Evolutionary conservation across 108 stramenopile species (phyloP), one percentile per base, ranked within the genome.

Genomic region (Cyclotella choctawhatcheeana): DNA sequence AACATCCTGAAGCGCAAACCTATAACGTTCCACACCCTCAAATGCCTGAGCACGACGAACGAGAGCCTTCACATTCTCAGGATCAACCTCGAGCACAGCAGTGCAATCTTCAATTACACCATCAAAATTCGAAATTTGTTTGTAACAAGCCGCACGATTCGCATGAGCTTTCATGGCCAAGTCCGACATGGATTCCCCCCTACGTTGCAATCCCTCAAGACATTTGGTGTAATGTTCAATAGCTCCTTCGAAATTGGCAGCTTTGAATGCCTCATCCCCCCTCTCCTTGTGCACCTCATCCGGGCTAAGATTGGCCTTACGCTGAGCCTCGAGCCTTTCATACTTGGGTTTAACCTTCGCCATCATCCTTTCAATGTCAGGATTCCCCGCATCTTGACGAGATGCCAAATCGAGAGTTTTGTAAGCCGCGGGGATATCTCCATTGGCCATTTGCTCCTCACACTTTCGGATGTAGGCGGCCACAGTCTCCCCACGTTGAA

Each of bases 101-200:
- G 96, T 96, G 54, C 96, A 98, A 82, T 99, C 98, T 22, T 82
- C 81, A 58, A 99, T 98, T 24, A 91, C 91, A 17, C 94, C 98
- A 69, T 99, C 97, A 71, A 98, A 99, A 86, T 99, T 97, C 71
- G 92, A 93, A 65, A 99, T 95, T 87, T 99, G 98, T 85, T 99
- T 99, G 97, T 97, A 96, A 85, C 98, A 99, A 30, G 98, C 98
- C 17, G 97, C 95, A 58, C 98, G 96, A 70, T 99, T 99, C 74
- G 89, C 72, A 79, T 86, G 93, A 25, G 96, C 97, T 84, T 99
- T 99, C 84, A 99, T 68, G 40, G 96, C 96, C 56, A 99, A 67
- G 16, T 89, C 86, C 53, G 87, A 89, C 27, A 64, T 69, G 5
- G 43, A 72, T 64, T 92, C 79, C 35, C 85, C 84, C 67, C 91